These are phyloP conservation scores for Colletotrichum karsti DNA, from an alignment of 2,329 filamentous ascomycete species.

Conservation along the genomic window DNA sequence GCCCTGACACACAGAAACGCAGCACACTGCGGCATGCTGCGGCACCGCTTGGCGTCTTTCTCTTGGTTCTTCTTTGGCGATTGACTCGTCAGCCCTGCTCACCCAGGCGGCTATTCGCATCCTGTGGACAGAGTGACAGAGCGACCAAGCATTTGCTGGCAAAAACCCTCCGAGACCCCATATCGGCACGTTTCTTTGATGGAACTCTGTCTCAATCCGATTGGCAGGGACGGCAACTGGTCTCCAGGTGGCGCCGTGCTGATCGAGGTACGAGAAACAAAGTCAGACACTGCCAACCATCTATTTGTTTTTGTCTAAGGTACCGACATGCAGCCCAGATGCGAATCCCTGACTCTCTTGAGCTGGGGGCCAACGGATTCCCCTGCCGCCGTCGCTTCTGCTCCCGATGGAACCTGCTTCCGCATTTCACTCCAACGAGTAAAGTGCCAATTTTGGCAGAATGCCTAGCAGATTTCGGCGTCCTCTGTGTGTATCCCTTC, in stretches of 20 bases:
- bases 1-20: not conserved
- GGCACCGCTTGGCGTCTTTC: not conserved
- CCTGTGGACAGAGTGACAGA: not conserved
- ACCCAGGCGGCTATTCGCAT: conserved; percentile 7
- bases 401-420: not conserved
- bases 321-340: not conserved
- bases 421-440: not conserved
- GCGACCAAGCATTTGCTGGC: too few species aligned
- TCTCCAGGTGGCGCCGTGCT: conserved; percentile 14
- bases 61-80: not conserved
- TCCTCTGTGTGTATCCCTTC: not conserved
- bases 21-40: not conserved
- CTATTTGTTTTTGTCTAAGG: conserved; percentile 5
- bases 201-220: not conserved
- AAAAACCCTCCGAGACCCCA: not conserved
- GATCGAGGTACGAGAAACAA: not conserved
- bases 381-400: not conserved
- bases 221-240: not conserved
- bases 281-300: conserved; percentile 1
- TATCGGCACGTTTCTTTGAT: conserved; percentile 10
- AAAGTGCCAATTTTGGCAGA: not conserved
- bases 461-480: not conserved
- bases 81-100: not conserved
- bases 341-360: not conserved
- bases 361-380: not conserved